Conservation (phyloP, 345 rosid genomes). For the Rhizophora apiculata region DNA sequence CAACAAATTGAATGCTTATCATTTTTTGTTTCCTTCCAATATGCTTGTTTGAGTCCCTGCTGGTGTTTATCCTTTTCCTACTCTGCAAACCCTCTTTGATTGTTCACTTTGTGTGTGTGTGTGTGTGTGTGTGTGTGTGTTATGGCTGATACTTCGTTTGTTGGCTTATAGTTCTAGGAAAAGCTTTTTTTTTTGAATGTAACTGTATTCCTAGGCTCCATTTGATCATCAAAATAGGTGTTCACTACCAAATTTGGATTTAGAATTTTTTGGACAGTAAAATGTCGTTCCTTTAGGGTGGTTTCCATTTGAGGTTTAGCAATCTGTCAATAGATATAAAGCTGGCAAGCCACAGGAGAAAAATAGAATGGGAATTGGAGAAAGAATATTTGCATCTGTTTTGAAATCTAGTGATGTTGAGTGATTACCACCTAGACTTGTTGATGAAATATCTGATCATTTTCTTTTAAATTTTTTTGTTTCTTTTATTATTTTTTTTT, state of each 20-base stretch:
- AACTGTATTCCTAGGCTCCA: background rate
- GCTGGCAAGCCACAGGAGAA: background rate
- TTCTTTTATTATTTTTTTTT: background rate
- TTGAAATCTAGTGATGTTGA: background rate
- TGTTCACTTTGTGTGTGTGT: too few relatives aligned
- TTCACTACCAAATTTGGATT: too few relatives aligned
- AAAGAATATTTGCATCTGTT: background rate
- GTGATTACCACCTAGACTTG: background rate
- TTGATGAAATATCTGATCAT: too few relatives aligned
- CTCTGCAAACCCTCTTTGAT: background rate
- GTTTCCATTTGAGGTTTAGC: too few relatives aligned
- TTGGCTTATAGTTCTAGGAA: background rate
- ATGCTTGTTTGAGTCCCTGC: background rate
- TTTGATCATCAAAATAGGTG: slow-evolving; percentile 5
- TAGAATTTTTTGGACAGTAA: too few relatives aligned
- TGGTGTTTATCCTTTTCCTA: background rate
- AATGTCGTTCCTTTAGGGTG: too few relatives aligned
- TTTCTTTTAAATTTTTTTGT: background rate
- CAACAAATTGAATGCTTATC: background rate
- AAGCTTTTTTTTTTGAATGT: background rate
- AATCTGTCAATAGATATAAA: background rate
- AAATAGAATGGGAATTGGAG: background rate
- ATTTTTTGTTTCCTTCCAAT: slow-evolving; percentile 1
- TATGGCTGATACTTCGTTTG: background rate
- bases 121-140: background rate